These are phyloP conservation scores for Fusarium transvaalense DNA, from an alignment of 2,329 filamentous ascomycete genomes.

Conservation along the genomic window DNA sequence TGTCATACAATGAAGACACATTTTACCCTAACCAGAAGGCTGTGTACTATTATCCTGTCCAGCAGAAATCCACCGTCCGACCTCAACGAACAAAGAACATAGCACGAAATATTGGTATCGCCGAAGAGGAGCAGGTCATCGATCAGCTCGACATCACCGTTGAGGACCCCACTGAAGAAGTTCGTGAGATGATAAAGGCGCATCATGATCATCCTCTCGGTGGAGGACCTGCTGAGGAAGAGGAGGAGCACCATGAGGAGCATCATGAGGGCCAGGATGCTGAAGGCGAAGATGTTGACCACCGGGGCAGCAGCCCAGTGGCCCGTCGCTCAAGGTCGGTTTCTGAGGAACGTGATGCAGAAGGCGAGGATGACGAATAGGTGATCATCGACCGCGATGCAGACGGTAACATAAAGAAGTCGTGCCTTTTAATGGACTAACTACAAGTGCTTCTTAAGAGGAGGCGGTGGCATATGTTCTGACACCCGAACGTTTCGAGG, in stretches of 20 bases:
- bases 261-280: conserved; percentile 48
- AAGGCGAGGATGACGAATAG: conserved; percentile 61
- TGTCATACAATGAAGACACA: conserved; percentile 68
- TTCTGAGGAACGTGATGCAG: conserved; percentile 57
- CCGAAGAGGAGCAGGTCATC: conserved; percentile 64
- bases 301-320: conserved; percentile 39
- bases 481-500: conserved; percentile 7
- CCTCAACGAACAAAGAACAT: conserved; percentile 75
- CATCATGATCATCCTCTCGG: conserved; percentile 68
- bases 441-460: conserved; percentile 8
- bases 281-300: conserved; percentile 40
- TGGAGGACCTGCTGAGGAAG: conserved; percentile 57
- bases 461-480: conserved; percentile 7
- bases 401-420: conserved; percentile 60
- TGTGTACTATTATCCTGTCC: conserved; percentile 76
- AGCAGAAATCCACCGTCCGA: conserved; percentile 72
- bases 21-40: conserved; percentile 66
- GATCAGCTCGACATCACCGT: conserved; percentile 69
- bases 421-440: conserved; percentile 10
- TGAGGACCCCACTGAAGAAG: conserved; percentile 67
- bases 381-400: conserved; percentile 49
- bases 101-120: conserved; percentile 63
- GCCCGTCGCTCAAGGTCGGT: conserved; percentile 47
- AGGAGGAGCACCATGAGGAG: conserved; percentile 51
- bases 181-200: conserved; percentile 63